These are phyloP conservation scores for Monilinia vaccinii-corymbosi DNA, from an alignment of 2,329 filamentous ascomycete species.

Conservation along the genomic window DNA sequence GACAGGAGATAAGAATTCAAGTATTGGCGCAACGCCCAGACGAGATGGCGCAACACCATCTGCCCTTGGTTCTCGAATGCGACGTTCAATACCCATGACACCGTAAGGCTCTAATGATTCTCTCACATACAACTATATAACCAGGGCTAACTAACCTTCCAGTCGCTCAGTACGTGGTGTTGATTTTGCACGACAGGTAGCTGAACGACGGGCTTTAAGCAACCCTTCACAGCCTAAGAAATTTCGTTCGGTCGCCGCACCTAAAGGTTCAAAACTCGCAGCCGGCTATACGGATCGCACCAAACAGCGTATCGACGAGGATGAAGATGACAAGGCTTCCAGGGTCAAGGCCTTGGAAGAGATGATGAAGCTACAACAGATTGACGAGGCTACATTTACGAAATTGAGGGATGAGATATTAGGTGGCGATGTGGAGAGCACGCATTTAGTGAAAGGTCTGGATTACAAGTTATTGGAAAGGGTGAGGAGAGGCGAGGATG, in stretches of 20 bases:
- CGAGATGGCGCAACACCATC: conserved; percentile 41
- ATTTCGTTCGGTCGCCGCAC: conserved; percentile 63
- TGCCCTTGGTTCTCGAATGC: conserved; percentile 66
- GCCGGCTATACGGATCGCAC: conserved; percentile 79
- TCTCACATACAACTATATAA: not conserved
- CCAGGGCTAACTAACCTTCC: conserved; percentile 1
- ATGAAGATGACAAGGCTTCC: conserved; percentile 46
- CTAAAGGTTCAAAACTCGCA: conserved; percentile 73
- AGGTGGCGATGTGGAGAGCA: conserved; percentile 70
- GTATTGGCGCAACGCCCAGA: conserved; percentile 27
- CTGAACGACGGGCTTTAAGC: conserved; percentile 45
- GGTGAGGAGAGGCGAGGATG: conserved; percentile 45
- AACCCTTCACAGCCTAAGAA: conserved; percentile 51
- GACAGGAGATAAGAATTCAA: conserved; percentile 13
- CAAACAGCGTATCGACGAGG: conserved; percentile 46
- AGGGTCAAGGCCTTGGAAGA: conserved; percentile 74
- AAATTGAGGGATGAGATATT: conserved; percentile 66
- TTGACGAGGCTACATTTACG: conserved; percentile 72
- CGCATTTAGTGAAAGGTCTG: conserved; percentile 84
- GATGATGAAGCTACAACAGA: conserved; percentile 71
- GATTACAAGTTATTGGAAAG: conserved; percentile 73
- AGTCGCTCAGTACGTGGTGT: conserved; percentile 34
- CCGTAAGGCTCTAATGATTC: conserved; percentile 48
- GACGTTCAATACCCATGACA: conserved; percentile 85
- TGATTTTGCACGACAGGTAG: conserved; percentile 78